Evolutionary conservation across 257 asterid species (phyloP).

Genomic region (Lycium barbarum): DNA sequence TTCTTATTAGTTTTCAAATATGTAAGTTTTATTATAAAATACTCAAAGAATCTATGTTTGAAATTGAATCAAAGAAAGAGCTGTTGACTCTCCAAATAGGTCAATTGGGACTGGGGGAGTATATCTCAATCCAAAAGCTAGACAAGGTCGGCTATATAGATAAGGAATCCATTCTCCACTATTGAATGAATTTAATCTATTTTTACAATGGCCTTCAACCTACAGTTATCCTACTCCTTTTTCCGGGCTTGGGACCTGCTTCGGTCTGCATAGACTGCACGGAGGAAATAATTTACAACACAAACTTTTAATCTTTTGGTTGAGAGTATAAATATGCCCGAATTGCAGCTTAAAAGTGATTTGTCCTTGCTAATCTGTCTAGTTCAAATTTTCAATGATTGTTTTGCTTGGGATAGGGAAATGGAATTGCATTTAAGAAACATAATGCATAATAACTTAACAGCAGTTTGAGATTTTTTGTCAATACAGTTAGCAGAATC

Average conservation of each 20-base stretch:
- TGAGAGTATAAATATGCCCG: neutral
- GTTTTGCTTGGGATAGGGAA: neutral
- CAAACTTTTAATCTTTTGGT: neutral
- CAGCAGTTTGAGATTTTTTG: neutral
- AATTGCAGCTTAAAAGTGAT: neutral
- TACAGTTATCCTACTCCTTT: neutral
- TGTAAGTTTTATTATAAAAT: too few relatives aligned
- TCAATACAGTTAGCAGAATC: constrained; percentile 10
- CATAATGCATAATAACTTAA: neutral
- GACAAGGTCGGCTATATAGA: neutral
- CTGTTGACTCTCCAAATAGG: too few relatives aligned
- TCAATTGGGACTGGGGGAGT: too few relatives aligned
- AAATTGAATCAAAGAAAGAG: too few relatives aligned
- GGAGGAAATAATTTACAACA: neutral
- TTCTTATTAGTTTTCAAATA: too few relatives aligned
- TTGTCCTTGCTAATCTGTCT: neutral
- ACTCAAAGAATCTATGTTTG: too few relatives aligned
- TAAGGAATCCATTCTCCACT: neutral
- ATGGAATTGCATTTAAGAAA: neutral
- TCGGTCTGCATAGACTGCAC: neutral
- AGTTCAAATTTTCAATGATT: neutral
- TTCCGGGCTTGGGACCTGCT: neutral
- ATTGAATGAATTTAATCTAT: neutral
- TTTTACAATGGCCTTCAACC: neutral
- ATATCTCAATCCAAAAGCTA: neutral